Evolutionary conservation across 2,329 filamentous ascomycete species (phyloP).

Genomic region (Xylariaceae sp.): DNA sequence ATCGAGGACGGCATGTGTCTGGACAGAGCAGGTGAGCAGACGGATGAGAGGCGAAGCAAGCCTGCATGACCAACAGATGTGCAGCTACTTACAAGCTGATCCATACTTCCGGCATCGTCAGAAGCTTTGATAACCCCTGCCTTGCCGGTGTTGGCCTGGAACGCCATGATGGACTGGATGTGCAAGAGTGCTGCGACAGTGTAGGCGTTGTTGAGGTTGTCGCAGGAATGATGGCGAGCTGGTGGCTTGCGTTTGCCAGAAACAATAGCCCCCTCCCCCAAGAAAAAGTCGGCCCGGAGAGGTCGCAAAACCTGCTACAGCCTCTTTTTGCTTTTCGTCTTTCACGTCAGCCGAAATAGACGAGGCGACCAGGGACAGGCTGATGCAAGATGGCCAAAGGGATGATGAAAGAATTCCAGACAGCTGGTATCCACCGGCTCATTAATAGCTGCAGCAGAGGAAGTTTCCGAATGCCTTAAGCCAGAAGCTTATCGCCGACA

Average conservation of each 20-base stretch:
- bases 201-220: too few species aligned
- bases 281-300: background rate
- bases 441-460: too few species aligned
- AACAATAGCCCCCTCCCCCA: background rate
- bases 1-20: conserved; percentile 66
- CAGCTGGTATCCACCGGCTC: conserved; percentile 11
- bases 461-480: too few species aligned
- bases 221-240: conserved; percentile 6
- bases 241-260: conserved; percentile 5
- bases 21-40: conserved; percentile 2
- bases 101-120: conserved; percentile 49
- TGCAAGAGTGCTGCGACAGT: too few species aligned
- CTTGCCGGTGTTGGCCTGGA: conserved; percentile 24
- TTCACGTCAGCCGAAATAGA: too few species aligned
- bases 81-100: conserved; percentile 51
- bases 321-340: background rate
- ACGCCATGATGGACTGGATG: conserved; percentile 13
- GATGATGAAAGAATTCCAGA: conserved; percentile 19
- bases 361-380: background rate
- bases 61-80: conserved; percentile 13
- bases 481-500: too few species aligned
- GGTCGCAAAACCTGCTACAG: background rate
- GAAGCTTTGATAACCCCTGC: conserved; percentile 53
- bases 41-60: background rate
- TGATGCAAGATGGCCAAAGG: conserved; percentile 8